Conservation (phyloP, 768 basidiomycete species). For the Crepidotus variabilis region DNA sequence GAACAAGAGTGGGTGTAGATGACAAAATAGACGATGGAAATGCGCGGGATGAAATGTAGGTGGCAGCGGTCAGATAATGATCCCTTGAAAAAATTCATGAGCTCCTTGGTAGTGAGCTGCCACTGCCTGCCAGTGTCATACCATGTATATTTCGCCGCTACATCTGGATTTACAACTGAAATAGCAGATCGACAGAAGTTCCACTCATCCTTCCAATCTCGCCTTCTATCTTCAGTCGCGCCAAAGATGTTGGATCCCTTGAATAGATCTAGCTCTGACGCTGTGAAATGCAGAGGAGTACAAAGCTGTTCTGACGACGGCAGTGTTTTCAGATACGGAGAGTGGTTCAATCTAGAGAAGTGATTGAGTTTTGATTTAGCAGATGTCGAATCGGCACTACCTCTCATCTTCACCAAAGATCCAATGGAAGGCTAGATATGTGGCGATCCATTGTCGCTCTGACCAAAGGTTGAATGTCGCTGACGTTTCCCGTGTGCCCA, state of each 20-base stretch:
- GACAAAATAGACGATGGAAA: conserved; percentile 85
- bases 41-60: conserved; percentile 82
- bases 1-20: conserved; percentile 45
- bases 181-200: conserved; percentile 43
- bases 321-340: conserved; percentile 64
- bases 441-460: conserved; percentile 64
- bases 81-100: conserved; percentile 45
- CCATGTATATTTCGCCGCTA: conserved; percentile 65
- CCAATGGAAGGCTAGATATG: conserved; percentile 66
- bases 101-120: background rate
- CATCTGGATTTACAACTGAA: conserved; percentile 27
- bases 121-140: conserved; percentile 27
- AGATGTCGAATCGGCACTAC: conserved; percentile 5
- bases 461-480: conserved; percentile 38
- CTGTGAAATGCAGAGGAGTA: conserved; percentile 74
- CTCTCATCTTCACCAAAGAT: conserved; percentile 40
- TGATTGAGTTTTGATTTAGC: too few species aligned
- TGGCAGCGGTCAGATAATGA: conserved; percentile 64
- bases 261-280: conserved; percentile 59
- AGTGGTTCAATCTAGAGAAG: conserved; percentile 33
- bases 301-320: conserved; percentile 53
- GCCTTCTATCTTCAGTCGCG: conserved; percentile 65
- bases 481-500: conserved; percentile 21
- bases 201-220: conserved; percentile 65
- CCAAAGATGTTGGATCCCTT: conserved; percentile 79